Percentiles rank a stretch among this genome's conserved stretches.
Evolutionary conservation across 768 basidiomycete species (phyloP).

Genomic region (Tephrocybe sp.): DNA sequence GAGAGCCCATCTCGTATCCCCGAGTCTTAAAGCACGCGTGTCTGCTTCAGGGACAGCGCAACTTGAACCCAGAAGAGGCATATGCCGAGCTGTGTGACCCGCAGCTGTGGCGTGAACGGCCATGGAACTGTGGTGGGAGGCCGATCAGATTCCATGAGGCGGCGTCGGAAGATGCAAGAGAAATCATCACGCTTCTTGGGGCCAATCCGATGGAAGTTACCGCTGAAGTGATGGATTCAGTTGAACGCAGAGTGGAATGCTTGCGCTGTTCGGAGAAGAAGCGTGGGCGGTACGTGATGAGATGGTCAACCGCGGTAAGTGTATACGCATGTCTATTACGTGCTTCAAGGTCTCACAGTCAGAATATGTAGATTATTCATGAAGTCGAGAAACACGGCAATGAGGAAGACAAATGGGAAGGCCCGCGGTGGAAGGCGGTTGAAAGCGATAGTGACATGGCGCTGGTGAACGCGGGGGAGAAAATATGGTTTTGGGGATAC

Average conservation of each 20-base stretch:
- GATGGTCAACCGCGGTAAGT: too few relatives aligned
- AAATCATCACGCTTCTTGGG: constrained; percentile 24
- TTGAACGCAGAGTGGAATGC: constrained; percentile 30
- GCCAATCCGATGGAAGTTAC: constrained; percentile 25
- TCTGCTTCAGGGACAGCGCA: constrained; percentile 7
- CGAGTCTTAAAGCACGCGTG: constrained; percentile 30
- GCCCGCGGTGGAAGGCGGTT: too few relatives aligned
- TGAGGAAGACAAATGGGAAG: too few relatives aligned
- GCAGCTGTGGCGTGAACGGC: background rate
- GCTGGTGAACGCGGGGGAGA: too few relatives aligned
- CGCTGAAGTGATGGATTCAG: constrained; percentile 23
- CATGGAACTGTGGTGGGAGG: constrained; percentile 23
- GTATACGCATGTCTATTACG: too few relatives aligned
- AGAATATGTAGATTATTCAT: too few relatives aligned
- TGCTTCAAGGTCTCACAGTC: too few relatives aligned
- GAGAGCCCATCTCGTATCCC: constrained; percentile 30
- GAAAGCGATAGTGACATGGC: too few relatives aligned
- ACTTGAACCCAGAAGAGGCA: constrained; percentile 3
- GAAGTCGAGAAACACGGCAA: too few relatives aligned
- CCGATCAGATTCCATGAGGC: constrained; percentile 28
- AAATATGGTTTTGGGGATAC: too few relatives aligned
- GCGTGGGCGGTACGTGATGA: too few relatives aligned
- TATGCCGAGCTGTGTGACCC: constrained; percentile 12
- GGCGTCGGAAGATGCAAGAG: constrained; percentile 21
- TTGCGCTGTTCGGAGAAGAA: too few relatives aligned